Base-by-base conservation (phyloP, 768 basidiomycete genomes). In the Sarcodon aspratus region DNA sequence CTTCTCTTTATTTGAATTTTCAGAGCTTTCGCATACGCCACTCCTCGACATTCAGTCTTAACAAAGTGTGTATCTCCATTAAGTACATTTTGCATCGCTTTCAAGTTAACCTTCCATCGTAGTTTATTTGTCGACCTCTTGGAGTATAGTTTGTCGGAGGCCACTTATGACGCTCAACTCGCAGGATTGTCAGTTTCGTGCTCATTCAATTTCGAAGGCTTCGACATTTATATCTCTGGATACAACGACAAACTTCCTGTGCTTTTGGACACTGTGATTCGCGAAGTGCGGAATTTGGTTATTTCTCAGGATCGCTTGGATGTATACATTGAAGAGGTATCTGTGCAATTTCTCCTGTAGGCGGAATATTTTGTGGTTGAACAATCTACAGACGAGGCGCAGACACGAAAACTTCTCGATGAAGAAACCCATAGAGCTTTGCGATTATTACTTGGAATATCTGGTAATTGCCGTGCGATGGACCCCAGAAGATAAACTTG, bases 241-340 rank as follows among this genome's bases (percentile, higher is more conserved):
- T 79, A 76, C 62, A 70, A 69, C 57, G 75, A 77, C 60, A 76
- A 76, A 59, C 62, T 79, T 0, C 53, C 64, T 3, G 67, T 70
- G 0, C 60, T 79, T 33, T 59, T 72, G 7, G 61, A 70, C 48
- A 67, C 64, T 7, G 69, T 77, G 49, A 50, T 76, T 36, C 56
- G 63, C 27, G 63, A 65, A 52, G 57, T 79, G 50, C 66, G 64
- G 48, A 58, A 52, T 21, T 60, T 75, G 48, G 53, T 62, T 48
- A 60, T 75, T 9, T 66, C 71, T 35, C 55, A 57, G 9, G 63
- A 68, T 43, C 53, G 76, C 32, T 70, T 76, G 55, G 63, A 58
- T 48, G 64, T 76, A 31, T 59, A 75, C 34, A 61, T 62, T 36
- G 75, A 79, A 53, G 63, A 71, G 59, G 72, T 74, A 27, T 33